These are phyloP conservation scores for Ganoderma boninense DNA, from an alignment of 1,284 basidiomycete species.

Conservation along the genomic window DNA sequence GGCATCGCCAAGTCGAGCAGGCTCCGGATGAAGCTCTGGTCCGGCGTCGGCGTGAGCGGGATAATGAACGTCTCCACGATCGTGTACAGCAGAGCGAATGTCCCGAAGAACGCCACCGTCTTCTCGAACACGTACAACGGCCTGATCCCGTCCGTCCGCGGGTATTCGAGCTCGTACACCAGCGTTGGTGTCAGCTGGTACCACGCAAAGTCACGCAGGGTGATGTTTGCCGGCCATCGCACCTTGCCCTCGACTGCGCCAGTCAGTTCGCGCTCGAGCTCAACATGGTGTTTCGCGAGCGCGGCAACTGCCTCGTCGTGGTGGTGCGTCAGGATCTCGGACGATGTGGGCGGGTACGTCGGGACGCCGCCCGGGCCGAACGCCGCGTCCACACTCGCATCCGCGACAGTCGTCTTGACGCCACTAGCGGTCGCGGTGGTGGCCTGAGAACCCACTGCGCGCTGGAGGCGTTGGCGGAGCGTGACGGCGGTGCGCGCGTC, in stretches of 20 bases:
- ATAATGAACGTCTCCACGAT: constrained; percentile 96
- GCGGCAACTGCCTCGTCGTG: constrained; percentile 73
- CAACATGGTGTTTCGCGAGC: constrained; percentile 81
- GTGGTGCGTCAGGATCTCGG: constrained; percentile 76
- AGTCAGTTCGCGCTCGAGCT: constrained; percentile 81
- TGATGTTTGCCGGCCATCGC: constrained; percentile 90
- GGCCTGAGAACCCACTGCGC: constrained; percentile 36
- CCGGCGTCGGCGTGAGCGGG: constrained; percentile 76
- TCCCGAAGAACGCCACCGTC: constrained; percentile 94
- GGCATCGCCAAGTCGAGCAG: constrained; percentile 91
- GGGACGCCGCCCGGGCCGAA: constrained; percentile 25
- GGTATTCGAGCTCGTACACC: constrained; percentile 97
- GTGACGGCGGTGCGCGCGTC: constrained; percentile 60
- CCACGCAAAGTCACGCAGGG: constrained; percentile 84
- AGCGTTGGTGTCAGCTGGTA: constrained; percentile 94
- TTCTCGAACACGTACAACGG: constrained; percentile 96
- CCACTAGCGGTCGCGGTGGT: constrained; percentile 22
- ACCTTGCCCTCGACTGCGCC: constrained; percentile 72
- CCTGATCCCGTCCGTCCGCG: constrained; percentile 89
- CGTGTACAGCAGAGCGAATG: constrained; percentile 91
- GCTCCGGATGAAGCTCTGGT: constrained; percentile 79
- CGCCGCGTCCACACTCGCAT: constrained; percentile 32
- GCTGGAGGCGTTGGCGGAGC: constrained; percentile 60
- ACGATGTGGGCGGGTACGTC: constrained; percentile 30
- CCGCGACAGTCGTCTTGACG: constrained; percentile 40